These are phyloP conservation scores for Stemphylium beticola DNA, from an alignment of 2,329 filamentous ascomycete genomes.

Conservation along the genomic window DNA sequence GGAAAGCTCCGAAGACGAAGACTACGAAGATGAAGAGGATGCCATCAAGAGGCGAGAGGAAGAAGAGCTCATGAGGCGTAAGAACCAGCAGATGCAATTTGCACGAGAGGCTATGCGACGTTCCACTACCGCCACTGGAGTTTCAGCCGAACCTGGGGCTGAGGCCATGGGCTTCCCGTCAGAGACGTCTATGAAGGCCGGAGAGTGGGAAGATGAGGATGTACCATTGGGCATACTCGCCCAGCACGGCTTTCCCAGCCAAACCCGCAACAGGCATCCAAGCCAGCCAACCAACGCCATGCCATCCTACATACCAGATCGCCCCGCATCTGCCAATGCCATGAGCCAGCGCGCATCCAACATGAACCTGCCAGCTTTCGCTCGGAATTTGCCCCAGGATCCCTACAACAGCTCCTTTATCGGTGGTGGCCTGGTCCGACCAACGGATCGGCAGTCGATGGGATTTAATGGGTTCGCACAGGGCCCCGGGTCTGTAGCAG, in stretches of 20 bases:
- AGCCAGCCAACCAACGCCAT: constrained; percentile 38
- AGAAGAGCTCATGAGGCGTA: constrained; percentile 40
- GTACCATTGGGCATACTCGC: constrained; percentile 48
- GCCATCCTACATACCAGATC: constrained; percentile 46
- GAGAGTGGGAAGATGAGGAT: constrained; percentile 49
- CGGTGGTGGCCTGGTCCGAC: constrained; percentile 44
- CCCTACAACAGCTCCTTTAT: constrained; percentile 40
- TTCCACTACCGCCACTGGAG: constrained; percentile 39
- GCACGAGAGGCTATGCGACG: constrained; percentile 44
- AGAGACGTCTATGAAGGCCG: constrained; percentile 43
- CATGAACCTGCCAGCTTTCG: constrained; percentile 42
- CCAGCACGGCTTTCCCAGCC: constrained; percentile 46
- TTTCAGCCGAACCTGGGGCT: constrained; percentile 22
- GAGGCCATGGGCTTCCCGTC: constrained; percentile 44
- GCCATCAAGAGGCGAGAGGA: constrained; percentile 42
- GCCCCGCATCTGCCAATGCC: constrained; percentile 43
- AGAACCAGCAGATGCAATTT: constrained; percentile 44
- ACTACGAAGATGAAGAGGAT: constrained; percentile 49
- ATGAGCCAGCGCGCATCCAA: constrained; percentile 28
- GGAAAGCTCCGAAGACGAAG: constrained; percentile 42
- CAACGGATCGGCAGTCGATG: constrained; percentile 44
- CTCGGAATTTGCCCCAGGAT: constrained; percentile 44
- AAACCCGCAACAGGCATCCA: constrained; percentile 32
- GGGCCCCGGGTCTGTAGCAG: constrained; percentile 42
- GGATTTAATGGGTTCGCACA: constrained; percentile 45